phyloP scores from a whole-genome alignment of 1,284 basidiomycete genomes.

The Sparassis latifolia region DNA sequence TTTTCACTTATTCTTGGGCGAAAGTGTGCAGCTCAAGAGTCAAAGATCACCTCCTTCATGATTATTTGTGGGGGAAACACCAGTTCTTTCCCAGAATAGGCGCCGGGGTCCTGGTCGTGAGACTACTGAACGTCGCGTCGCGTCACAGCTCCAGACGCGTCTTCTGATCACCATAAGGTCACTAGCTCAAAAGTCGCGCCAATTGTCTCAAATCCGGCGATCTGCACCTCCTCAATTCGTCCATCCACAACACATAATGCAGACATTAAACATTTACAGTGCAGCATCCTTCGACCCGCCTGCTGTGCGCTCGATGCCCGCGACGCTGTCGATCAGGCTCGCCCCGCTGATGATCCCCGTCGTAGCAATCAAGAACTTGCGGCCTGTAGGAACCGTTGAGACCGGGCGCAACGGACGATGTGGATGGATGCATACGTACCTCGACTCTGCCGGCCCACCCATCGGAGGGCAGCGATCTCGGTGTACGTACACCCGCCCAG shows the following conservation, averaged over 20 bases:
- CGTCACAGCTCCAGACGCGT: constrained; percentile 7
- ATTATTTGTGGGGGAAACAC: too few relatives aligned
- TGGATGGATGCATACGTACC: constrained; percentile 36
- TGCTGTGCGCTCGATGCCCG: constrained; percentile 34
- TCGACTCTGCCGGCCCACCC: constrained; percentile 79
- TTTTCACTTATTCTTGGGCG: too few relatives aligned
- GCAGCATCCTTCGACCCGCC: constrained; percentile 27
- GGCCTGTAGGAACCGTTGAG: constrained; percentile 39
- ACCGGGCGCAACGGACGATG: background rate
- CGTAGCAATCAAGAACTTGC: constrained; percentile 82
- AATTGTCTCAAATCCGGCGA: background rate
- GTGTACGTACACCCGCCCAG: constrained; percentile 98
- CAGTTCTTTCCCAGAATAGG: too few relatives aligned
- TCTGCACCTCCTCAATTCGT: constrained; percentile 1
- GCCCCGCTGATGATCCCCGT: constrained; percentile 82
- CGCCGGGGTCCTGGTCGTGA: constrained; percentile 6
- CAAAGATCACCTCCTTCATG: too few relatives aligned
- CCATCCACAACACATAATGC: constrained; percentile 9
- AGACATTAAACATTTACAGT: constrained; percentile 4
- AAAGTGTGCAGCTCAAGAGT: too few relatives aligned
- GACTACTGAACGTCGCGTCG: constrained; percentile 7
- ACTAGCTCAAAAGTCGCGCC: constrained; percentile 1
- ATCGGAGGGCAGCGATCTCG: constrained; percentile 91
- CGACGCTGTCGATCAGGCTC: constrained; percentile 64
- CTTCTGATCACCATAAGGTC: constrained; percentile 6